Evolutionary conservation across 2,329 filamentous ascomycete species (phyloP).

Genomic region (Trichoderma sp.): DNA sequence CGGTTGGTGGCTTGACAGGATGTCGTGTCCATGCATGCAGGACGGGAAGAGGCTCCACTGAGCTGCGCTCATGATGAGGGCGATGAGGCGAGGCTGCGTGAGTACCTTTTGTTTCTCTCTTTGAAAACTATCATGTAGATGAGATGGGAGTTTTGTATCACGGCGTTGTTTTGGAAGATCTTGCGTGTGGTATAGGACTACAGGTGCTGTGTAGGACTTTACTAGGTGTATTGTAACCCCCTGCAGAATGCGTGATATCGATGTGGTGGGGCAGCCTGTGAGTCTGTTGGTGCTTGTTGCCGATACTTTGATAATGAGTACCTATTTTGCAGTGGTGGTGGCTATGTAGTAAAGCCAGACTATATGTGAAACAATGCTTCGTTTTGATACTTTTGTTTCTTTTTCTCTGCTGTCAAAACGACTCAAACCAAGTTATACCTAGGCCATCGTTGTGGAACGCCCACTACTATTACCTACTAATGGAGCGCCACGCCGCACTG

Average conservation of each 20-base stretch:
- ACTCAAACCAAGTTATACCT: background rate
- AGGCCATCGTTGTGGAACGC: background rate
- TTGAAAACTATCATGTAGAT: no score
- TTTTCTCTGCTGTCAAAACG: background rate
- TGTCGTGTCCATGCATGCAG: constrained; percentile 7
- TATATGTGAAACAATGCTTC: background rate
- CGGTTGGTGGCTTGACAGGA: constrained; percentile 15
- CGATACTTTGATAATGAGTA: background rate
- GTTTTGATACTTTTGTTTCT: background rate
- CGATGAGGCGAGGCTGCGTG: background rate
- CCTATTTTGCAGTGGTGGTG: background rate
- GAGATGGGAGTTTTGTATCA: background rate
- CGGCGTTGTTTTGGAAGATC: background rate
- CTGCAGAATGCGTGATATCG: background rate
- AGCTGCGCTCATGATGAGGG: background rate
- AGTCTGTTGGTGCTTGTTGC: background rate
- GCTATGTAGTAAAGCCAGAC: background rate
- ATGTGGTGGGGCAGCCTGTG: background rate
- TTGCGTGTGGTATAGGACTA: background rate
- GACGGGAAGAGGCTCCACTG: constrained; percentile 8
- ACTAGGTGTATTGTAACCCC: background rate
- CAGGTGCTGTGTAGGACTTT: background rate
- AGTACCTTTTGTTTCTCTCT: background rate
- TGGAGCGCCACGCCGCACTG: background rate
- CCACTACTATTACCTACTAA: background rate